Evolutionary conservation across 306 rosid genomes (phyloP), one percentile per base, ranked within the genome.

Genomic region (Cucurbita moschata): DNA sequence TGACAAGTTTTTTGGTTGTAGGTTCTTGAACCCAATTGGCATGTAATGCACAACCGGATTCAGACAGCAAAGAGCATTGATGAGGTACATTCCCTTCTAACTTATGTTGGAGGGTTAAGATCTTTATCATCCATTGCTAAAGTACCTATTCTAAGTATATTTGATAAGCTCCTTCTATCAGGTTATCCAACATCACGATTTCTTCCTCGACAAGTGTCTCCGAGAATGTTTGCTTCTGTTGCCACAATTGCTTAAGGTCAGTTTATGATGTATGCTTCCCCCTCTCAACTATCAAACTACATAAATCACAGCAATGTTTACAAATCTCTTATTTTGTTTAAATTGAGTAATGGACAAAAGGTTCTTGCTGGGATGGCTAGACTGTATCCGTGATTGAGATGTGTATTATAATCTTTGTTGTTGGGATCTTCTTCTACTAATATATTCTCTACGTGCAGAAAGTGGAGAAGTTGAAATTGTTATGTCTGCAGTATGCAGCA

Each of bases 11-110:
- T 37, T 57, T 12, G 16, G 52, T 77, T 42, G 51, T 85, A 94
- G 98, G 98, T 94, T 81, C 83, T 94, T 76, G 98, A 94, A 80
- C 97, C 97, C 75, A 94, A 87, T 77, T 94, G 98, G 95, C 98
- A 94, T 77, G 81, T 89, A 81, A 88, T 94, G 98, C 86, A 87
- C 83, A 84, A 72, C 80, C 82, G 92, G 80, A 88, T 94, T 82
- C 96, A 90, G 80, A 83, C 94, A 51, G 94, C 97, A 69, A 94
- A 86, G 79, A 90, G 97, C 85, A 84, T 94, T 82, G 98, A 94
- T 73, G 98, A 94, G 92, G 98, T 88, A 66, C 53, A 72, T 72
- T 61, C 35, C 60, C 58, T 51, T 15, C 53, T 16, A 46, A 42
- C 19, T 5, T 21, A 30, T 42, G 51, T 63, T 62, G 47, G 47